A percentile compares a stretch with the other conserved stretches of the same genome.
Evolutionary conservation across 164 flowering plant species (phyloP).

Genomic region (Liriodendron chinense): DNA sequence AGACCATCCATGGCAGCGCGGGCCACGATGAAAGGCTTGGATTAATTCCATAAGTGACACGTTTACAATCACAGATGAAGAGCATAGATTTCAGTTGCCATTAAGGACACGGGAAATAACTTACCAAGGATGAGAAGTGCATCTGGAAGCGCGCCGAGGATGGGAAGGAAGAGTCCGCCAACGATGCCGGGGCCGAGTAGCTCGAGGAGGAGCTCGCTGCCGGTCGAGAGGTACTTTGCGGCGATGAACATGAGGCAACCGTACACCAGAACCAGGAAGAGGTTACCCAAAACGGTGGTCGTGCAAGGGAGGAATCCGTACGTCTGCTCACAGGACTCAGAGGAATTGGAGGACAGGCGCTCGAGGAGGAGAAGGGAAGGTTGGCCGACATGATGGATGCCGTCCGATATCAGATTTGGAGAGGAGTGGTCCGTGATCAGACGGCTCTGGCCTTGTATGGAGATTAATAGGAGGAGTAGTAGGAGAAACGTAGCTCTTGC

Average conservation of each 20-base stretch:
- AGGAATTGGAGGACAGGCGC: background rate
- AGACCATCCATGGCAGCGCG: no score
- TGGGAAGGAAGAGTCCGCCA: slow-evolving; percentile 86
- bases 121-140: slow-evolving; percentile 84
- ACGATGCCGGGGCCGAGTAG: slow-evolving; percentile 86
- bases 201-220: slow-evolving; percentile 82
- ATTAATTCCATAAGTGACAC: no score
- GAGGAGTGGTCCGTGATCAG: slow-evolving; percentile 4
- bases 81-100: background rate
- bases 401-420: slow-evolving; percentile 36
- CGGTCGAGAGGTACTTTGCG: slow-evolving; percentile 68
- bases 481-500: background rate
- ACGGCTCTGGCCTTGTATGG: slow-evolving; percentile 8
- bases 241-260: slow-evolving; percentile 73
- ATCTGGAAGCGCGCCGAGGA: slow-evolving; percentile 92
- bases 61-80: background rate
- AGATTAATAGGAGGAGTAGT: slow-evolving; percentile 3
- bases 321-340: slow-evolving; percentile 47
- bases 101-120: slow-evolving; percentile 40
- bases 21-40: no score
- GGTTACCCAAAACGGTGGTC: slow-evolving; percentile 41
- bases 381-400: background rate
- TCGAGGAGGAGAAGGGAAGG: slow-evolving; percentile 3
- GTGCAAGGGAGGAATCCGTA: slow-evolving; percentile 75
- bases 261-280: slow-evolving; percentile 54